Conservation (phyloP, 495 filamentous ascomycete species). For the Penicillium fimorum region DNA sequence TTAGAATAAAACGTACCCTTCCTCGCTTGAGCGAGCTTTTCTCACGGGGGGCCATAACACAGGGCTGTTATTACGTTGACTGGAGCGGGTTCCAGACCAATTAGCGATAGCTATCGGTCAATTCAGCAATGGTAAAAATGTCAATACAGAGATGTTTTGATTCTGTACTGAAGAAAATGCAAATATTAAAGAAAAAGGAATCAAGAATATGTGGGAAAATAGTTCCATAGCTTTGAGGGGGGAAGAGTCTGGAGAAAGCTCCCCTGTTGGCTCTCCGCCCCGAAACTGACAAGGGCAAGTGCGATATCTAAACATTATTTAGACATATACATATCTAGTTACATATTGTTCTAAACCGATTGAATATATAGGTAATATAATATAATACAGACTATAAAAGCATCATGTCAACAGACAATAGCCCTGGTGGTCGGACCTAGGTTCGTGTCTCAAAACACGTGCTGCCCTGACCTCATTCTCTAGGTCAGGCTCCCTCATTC, state of each 20-base stretch:
- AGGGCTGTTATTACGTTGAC: slow-evolving; percentile 10
- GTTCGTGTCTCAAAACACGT: slow-evolving; percentile 21
- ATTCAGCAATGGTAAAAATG: background rate
- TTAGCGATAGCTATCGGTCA: slow-evolving; percentile 10
- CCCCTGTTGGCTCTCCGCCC: slow-evolving; percentile 7
- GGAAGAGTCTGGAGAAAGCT: slow-evolving; percentile 5
- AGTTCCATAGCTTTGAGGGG: background rate
- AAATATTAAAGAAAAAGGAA: background rate
- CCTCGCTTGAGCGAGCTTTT: slow-evolving; percentile 55
- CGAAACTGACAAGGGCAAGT: background rate
- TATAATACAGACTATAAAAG: background rate
- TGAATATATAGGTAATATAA: background rate
- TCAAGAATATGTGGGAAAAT: background rate
- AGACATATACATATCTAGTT: background rate
- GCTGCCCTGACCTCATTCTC: slow-evolving; percentile 11
- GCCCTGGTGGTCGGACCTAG: slow-evolving; percentile 14
- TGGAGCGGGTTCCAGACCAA: slow-evolving; percentile 20
- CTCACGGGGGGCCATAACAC: slow-evolving; percentile 50
- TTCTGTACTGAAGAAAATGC: background rate
- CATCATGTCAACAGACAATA: background rate
- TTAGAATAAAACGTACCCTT: slow-evolving; percentile 33
- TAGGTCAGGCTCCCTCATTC: slow-evolving; percentile 10
- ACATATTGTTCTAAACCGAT: background rate
- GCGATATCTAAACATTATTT: background rate
- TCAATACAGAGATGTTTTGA: background rate